phyloP scores from a whole-genome alignment of 805 yeast genomes.

The Kazachstania viticola region DNA sequence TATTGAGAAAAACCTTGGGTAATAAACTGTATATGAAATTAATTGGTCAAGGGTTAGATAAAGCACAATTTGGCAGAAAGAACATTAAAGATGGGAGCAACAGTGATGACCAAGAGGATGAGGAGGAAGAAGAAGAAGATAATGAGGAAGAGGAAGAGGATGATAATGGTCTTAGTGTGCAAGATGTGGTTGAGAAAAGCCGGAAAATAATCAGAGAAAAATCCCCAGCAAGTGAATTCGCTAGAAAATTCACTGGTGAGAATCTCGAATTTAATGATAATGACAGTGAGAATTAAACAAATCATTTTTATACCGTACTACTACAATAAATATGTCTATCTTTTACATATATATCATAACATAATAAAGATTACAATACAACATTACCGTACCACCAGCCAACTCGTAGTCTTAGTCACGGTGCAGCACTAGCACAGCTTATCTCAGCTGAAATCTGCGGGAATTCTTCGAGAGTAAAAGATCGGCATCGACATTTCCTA shows the following conservation, averaged over 20 bases:
- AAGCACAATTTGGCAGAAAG: too few species aligned
- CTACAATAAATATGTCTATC: too few species aligned
- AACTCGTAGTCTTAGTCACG: too few species aligned
- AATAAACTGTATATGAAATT: constrained; percentile 23
- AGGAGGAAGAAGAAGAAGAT: background rate
- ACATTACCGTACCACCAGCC: too few species aligned
- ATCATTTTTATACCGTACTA: background rate
- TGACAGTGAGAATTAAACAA: constrained; percentile 1
- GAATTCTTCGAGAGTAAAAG: too few species aligned
- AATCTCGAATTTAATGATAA: constrained; percentile 21
- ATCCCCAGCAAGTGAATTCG: constrained; percentile 27
- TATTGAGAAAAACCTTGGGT: constrained; percentile 29
- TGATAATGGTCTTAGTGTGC: constrained; percentile 4
- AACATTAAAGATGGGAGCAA: constrained; percentile 35
- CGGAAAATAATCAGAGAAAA: constrained; percentile 14
- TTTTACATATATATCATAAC: too few species aligned
- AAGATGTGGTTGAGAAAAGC: constrained; percentile 6
- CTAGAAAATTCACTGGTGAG: constrained; percentile 20
- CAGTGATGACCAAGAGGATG: background rate
- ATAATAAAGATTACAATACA: too few species aligned
- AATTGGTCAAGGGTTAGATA: constrained; percentile 21
- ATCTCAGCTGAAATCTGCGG: too few species aligned
- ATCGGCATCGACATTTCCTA: too few species aligned
- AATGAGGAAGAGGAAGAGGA: constrained; percentile 15
- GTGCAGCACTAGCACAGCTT: too few species aligned